Base-by-base conservation (phyloP, 78 protist species). In the Polysphondylium violaceum region DNA sequence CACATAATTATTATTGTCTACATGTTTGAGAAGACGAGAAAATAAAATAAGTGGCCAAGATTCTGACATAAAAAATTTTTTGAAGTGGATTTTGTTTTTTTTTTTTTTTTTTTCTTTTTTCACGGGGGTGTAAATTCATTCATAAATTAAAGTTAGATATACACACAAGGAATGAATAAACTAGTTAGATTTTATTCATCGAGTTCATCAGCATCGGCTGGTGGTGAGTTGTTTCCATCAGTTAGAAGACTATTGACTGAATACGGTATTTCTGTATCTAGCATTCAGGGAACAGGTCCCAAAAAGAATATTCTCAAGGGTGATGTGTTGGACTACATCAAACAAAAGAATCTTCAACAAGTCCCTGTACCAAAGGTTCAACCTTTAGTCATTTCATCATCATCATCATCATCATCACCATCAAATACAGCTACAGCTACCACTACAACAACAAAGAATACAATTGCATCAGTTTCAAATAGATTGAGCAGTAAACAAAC, bases 141-240 rank as follows among this genome's bases (percentile, higher is more conserved):
- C 53, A 14, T 47, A 8, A 47, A 47, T 14, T 47, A 47, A 14
- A 47, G 11, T 47, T 47, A 11, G 53, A 11, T 8, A 47, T 47
- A 47, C 11, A 47, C 53, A 47, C 53, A 47, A 11, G 53, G 11
- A 47, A 47, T 47, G 53, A 47, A 47, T 47, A 8, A 47, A 47
- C 8, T 47, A 47, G 53, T 8, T 19, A 73, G 64, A 73, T 51
- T 51, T 17, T 79, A 67, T 67, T 67, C 71, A 12, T 53, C 60
- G 19, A 21, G 69, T 12, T 27, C 58, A 16, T n/a, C 40, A 27
- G 23, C 35, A 8, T 25, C 38, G 11, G 51, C 19, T 35, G 8
- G 40, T 36, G 89, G 55, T 4, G 44, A 27, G 64, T 53, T 83
- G 55, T 83, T 83, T 31, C 91, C 91, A 69, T 83, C 91, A 56